Conservation (phyloP, 768 basidiomycete species). For the Amanita rubescens region DNA sequence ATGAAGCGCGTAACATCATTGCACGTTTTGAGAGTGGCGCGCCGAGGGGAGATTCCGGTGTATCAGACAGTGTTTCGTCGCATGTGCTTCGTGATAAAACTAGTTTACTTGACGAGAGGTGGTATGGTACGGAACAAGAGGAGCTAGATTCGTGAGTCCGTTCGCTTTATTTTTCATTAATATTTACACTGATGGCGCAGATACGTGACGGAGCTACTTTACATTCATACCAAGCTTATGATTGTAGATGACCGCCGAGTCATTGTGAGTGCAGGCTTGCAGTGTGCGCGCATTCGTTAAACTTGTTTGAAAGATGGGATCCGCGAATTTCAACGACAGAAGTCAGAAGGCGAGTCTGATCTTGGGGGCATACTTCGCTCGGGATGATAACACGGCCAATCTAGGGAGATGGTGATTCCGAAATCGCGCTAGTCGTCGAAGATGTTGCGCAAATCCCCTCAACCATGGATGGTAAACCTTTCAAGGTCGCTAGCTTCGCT, state of each 20-base stretch:
- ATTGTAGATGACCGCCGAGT: constrained; percentile 89
- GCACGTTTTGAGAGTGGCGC: constrained; percentile 66
- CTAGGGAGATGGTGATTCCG: constrained; percentile 89
- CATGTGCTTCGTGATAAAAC: constrained; percentile 65
- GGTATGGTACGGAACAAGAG: constrained; percentile 79
- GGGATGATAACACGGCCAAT: constrained; percentile 2
- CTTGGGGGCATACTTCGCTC: not conserved
- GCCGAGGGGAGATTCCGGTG: constrained; percentile 51
- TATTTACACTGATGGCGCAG: constrained; percentile 26
- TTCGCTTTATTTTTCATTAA: constrained; percentile 6
- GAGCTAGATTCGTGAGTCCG: constrained; percentile 68
- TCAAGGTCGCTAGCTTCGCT: constrained; percentile 73
- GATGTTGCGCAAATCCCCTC: constrained; percentile 72
- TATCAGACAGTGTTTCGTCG: constrained; percentile 74
- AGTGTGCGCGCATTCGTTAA: not conserved
- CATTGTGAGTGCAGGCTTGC: constrained; percentile 48
- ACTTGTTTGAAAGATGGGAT: constrained; percentile 60
- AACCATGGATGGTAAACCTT: constrained; percentile 72
- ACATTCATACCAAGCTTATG: constrained; percentile 89
- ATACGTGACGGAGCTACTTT: constrained; percentile 74
- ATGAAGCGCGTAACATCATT: constrained; percentile 65
- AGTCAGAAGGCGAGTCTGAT: constrained; percentile 53
- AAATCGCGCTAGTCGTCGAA: constrained; percentile 90
- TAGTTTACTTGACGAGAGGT: constrained; percentile 64
- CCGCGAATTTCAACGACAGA: constrained; percentile 88